phyloP scores from a whole-genome alignment of 2,329 filamentous ascomycete genomes.

The Pezicula neosporulosa region DNA sequence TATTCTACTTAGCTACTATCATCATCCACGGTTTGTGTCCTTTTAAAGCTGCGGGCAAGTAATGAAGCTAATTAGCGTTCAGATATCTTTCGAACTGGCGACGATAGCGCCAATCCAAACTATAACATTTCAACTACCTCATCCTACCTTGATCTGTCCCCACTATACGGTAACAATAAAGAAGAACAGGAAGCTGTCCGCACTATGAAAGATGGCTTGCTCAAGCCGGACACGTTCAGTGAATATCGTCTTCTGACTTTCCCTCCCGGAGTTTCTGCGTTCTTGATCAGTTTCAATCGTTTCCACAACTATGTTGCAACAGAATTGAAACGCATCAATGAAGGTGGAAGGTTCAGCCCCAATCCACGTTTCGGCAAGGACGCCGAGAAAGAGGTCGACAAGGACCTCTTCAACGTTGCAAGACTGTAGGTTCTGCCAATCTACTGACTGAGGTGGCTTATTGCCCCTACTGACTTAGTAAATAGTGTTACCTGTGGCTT shows the following conservation, averaged over 20 bases:
- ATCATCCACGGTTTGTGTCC: slow-evolving; percentile 40
- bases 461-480: slow-evolving; percentile 63
- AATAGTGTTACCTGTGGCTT: slow-evolving; percentile 65
- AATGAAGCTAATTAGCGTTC: not conserved
- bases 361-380: slow-evolving; percentile 44
- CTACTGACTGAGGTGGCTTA: slow-evolving; percentile 53
- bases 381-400: slow-evolving; percentile 65
- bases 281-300: slow-evolving; percentile 74
- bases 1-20: slow-evolving; percentile 72
- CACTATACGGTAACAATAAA: slow-evolving; percentile 3
- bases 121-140: slow-evolving; percentile 5
- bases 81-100: slow-evolving; percentile 38
- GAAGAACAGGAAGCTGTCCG: slow-evolving; percentile 41
- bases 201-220: slow-evolving; percentile 63
- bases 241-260: slow-evolving; percentile 65
- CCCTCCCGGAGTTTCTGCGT: slow-evolving; percentile 64
- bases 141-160: slow-evolving; percentile 4
- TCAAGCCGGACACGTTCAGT: slow-evolving; percentile 68
- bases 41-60: not conserved
- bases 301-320: slow-evolving; percentile 84
- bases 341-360: slow-evolving; percentile 66
- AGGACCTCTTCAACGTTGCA: slow-evolving; percentile 73
- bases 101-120: slow-evolving; percentile 38
- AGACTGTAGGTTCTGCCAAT: slow-evolving; percentile 42
- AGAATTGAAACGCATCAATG: slow-evolving; percentile 77